A percentile compares a stretch with the other conserved stretches of the same genome.
Conservation (phyloP, 805 yeast species). For the Teunomyces cretensis region DNA sequence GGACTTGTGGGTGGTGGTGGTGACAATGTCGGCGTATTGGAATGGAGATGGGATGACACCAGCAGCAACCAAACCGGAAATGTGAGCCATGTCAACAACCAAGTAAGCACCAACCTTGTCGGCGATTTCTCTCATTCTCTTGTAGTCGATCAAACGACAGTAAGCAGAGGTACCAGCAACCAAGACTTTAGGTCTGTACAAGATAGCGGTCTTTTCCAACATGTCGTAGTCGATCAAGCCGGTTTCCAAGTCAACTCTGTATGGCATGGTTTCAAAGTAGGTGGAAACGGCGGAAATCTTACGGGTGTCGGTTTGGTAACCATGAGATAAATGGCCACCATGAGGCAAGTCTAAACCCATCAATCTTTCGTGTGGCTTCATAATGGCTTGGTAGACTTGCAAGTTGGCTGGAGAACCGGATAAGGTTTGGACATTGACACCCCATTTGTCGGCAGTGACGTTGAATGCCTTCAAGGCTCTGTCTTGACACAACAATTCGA, state of each 20-base stretch:
- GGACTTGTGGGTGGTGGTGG: conserved; percentile 97
- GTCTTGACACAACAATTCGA: conserved; percentile 85
- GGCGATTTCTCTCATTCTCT: conserved; percentile 86
- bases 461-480: conserved; percentile 86
- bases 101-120: conserved; percentile 92
- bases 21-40: conserved; percentile 90
- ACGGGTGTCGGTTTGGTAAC: conserved; percentile 87
- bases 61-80: conserved; percentile 93
- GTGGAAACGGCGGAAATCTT: conserved; percentile 91
- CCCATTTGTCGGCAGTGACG: conserved; percentile 83
- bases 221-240: conserved; percentile 92
- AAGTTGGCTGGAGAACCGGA: conserved; percentile 97
- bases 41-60: conserved; percentile 93
- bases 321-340: conserved; percentile 97
- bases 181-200: conserved; percentile 91
- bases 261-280: conserved; percentile 97
- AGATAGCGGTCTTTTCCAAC: conserved; percentile 74
- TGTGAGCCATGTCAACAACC: conserved; percentile 96
- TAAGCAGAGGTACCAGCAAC: conserved; percentile 98
- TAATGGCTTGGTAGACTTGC: conserved; percentile 84
- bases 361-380: conserved; percentile 87
- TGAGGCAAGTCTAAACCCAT: conserved; percentile 98
- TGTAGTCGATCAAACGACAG: conserved; percentile 86
- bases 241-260: conserved; percentile 80
- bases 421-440: conserved; percentile 93